These are phyloP conservation scores for Yamadazyma sp. DNA, from an alignment of 805 yeast genomes.

Conservation along the genomic window DNA sequence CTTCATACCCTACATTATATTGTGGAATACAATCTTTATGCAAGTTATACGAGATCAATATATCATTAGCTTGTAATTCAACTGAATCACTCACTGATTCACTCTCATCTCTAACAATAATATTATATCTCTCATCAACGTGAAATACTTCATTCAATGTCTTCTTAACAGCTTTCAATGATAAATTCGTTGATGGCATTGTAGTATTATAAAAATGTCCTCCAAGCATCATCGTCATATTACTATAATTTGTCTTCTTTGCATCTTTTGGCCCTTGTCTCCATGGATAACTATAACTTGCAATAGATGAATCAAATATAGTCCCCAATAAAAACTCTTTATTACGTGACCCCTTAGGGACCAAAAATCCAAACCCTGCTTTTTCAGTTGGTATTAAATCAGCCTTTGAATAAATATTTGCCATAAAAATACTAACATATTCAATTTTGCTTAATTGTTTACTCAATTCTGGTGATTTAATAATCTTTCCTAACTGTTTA, in stretches of 20 bases:
- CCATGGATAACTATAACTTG: conserved; percentile 39
- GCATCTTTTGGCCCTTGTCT: conserved; percentile 1
- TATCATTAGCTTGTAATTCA: conserved; percentile 20
- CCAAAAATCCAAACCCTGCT: conserved; percentile 84
- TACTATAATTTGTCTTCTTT: conserved; percentile 43
- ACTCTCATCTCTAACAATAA: conserved; percentile 27
- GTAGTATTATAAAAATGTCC: conserved; percentile 52
- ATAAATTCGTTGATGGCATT: conserved; percentile 27
- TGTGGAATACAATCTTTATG: conserved; percentile 70
- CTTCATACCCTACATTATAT: conserved; percentile 66
- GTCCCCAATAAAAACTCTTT: conserved; percentile 71
- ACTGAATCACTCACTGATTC: conserved; percentile 10
- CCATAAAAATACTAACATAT: conserved; percentile 57
- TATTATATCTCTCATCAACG: conserved; percentile 15
- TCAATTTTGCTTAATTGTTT: conserved; percentile 23
- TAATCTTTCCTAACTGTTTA: conserved; percentile 31
- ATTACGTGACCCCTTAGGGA: conserved; percentile 55
- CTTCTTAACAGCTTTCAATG: conserved; percentile 24
- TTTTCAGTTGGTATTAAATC: conserved; percentile 31
- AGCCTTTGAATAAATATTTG: conserved; percentile 56
- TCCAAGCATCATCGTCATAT: conserved; percentile 87
- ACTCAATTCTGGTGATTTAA: conserved; percentile 16
- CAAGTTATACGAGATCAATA: conserved; percentile 30
- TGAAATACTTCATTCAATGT: conserved; percentile 22
- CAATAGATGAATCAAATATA: conserved; percentile 86